A percentile compares a stretch with the other conserved stretches of the same genome.
Evolutionary conservation across 208 protist genomes (phyloP).

Genomic region (Endotrypanum monterogeii): DNA sequence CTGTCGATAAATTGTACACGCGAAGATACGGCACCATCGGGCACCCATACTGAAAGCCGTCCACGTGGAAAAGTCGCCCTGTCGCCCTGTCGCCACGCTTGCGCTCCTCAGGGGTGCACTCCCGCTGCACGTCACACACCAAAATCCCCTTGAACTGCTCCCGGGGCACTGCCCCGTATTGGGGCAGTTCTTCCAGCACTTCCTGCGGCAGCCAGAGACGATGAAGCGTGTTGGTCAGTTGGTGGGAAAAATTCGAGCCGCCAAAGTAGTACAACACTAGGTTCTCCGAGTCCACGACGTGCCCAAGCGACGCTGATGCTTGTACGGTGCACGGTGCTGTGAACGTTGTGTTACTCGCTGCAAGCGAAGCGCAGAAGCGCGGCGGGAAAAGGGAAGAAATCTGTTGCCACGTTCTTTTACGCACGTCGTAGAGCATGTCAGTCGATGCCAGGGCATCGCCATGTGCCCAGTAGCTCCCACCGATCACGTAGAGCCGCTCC

Average conservation of each 20-base stretch:
- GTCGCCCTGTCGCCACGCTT: conserved; percentile 13
- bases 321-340: not conserved
- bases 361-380: conserved; percentile 47
- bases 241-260: conserved; percentile 41
- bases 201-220: conserved; percentile 44
- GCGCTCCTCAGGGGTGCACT: conserved; percentile 28
- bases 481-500: conserved; percentile 47
- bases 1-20: conserved; percentile 40
- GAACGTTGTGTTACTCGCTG: conserved; percentile 29
- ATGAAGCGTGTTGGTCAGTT: conserved; percentile 43
- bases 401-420: conserved; percentile 37
- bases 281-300: not conserved
- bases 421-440: conserved; percentile 48
- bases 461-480: conserved; percentile 65
- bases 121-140: conserved; percentile 47
- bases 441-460: conserved; percentile 42
- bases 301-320: not conserved
- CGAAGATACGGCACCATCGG: conserved; percentile 46
- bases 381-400: conserved; percentile 38
- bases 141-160: conserved; percentile 55
- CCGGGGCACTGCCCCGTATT: conserved; percentile 48
- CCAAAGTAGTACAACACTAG: conserved; percentile 52
- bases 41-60: conserved; percentile 49
- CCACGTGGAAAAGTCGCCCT: conserved; percentile 56
- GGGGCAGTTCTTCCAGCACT: conserved; percentile 41